These are phyloP conservation scores for Scheffersomyces ergatensis DNA, from an alignment of 805 yeast genomes.

Conservation along the genomic window DNA sequence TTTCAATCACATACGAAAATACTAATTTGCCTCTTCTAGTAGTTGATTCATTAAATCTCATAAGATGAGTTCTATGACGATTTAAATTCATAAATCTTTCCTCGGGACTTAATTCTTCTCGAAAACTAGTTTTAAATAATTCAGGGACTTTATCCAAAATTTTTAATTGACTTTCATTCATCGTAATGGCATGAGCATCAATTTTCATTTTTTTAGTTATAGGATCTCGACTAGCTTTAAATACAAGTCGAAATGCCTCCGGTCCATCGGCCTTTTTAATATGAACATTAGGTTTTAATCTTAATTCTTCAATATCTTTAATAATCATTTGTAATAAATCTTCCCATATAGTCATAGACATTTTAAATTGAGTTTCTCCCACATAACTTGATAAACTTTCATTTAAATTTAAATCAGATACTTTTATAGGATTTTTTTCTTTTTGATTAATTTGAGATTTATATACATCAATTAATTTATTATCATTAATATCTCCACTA, in stretches of 20 bases:
- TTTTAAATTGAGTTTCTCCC: constrained; percentile 68
- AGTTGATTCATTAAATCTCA: background rate
- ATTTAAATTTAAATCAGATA: constrained; percentile 16
- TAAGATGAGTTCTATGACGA: constrained; percentile 13
- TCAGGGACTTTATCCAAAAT: constrained; percentile 20
- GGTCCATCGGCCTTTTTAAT: constrained; percentile 5
- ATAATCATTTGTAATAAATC: constrained; percentile 24
- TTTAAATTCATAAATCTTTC: constrained; percentile 20
- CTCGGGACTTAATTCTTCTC: constrained; percentile 19
- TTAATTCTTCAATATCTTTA: constrained; percentile 18
- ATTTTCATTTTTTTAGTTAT: constrained; percentile 11
- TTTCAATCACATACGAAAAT: constrained; percentile 19
- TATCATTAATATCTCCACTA: background rate
- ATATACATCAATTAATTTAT: background rate
- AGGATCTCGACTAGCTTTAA: constrained; percentile 8
- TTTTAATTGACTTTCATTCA: constrained; percentile 16
- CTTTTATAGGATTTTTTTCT: constrained; percentile 3
- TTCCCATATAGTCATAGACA: constrained; percentile 53
- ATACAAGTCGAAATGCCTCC: constrained; percentile 27
- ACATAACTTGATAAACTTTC: constrained; percentile 43
- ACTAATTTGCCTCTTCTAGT: constrained; percentile 9
- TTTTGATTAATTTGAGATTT: constrained; percentile 11
- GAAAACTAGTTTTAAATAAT: constrained; percentile 28
- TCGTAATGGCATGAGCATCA: constrained; percentile 29
- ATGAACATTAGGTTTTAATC: constrained; percentile 4